phyloP scores from a whole-genome alignment of 1,284 basidiomycete species.

The Pascua guehoae region DNA sequence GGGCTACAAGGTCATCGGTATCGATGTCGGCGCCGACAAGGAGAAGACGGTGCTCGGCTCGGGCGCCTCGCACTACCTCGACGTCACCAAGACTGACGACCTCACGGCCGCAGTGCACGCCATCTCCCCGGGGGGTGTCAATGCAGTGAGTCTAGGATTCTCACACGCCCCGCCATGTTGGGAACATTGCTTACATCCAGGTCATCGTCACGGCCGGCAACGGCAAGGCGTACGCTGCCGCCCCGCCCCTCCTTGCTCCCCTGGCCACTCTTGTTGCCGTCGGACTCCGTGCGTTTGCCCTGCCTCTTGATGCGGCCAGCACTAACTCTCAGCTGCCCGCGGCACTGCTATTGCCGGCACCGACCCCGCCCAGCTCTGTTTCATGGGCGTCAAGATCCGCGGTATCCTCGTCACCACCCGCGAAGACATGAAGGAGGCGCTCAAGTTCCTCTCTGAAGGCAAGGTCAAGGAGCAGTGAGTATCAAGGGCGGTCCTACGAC shows the following conservation, averaged over 20 bases:
- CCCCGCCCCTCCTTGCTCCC: constrained; percentile 11
- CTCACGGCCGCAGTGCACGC: constrained; percentile 7
- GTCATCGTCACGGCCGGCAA: constrained; percentile 18
- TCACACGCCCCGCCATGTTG: no score
- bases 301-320: background rate
- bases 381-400: constrained; percentile 47
- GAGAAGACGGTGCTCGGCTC: constrained; percentile 2
- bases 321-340: constrained; percentile 2
- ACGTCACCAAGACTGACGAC: constrained; percentile 10
- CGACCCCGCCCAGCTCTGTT: constrained; percentile 36
- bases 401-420: constrained; percentile 36
- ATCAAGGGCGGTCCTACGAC: no score
- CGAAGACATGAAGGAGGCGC: constrained; percentile 17
- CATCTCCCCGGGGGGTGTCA: no score
- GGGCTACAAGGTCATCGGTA: constrained; percentile 16
- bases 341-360: constrained; percentile 39
- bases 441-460: constrained; percentile 12
- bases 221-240: constrained; percentile 16
- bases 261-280: constrained; percentile 15
- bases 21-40: constrained; percentile 19
- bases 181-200: no score
- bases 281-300: constrained; percentile 10
- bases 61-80: constrained; percentile 14
- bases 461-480: constrained; percentile 19
- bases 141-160: no score